Percentiles rank a stretch among this genome's conserved stretches.
These are phyloP conservation scores for Sporothrix pseudoabietina DNA, from an alignment of 2,329 filamentous ascomycete genomes.

Conservation along the genomic window DNA sequence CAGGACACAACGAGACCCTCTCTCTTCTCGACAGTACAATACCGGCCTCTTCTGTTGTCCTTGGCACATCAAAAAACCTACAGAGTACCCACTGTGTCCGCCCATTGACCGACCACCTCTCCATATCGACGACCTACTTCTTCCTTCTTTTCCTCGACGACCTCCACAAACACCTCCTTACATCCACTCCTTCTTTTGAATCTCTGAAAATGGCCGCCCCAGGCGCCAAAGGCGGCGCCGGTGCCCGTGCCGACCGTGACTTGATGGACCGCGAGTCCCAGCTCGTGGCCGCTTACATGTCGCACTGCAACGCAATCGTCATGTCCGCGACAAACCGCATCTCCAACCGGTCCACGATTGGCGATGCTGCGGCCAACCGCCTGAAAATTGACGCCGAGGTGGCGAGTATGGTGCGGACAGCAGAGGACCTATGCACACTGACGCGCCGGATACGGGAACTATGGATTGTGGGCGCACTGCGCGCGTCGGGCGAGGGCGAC, in stretches of 20 bases:
- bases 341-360: slow-evolving; percentile 41
- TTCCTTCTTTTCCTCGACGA: neutral
- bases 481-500: slow-evolving; percentile 48
- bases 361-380: slow-evolving; percentile 46
- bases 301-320: slow-evolving; percentile 50
- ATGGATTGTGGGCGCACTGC: slow-evolving; percentile 53
- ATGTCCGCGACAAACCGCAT: slow-evolving; percentile 43
- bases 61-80: neutral
- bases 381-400: slow-evolving; percentile 47
- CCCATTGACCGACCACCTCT: neutral
- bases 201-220: slow-evolving; percentile 26
- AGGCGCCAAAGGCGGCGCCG: neutral
- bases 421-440: slow-evolving; percentile 51
- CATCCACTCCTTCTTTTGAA: neutral
- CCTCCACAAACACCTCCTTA: neutral
- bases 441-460: slow-evolving; percentile 54
- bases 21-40: neutral
- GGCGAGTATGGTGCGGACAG: slow-evolving; percentile 44
- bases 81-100: neutral
- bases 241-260: slow-evolving; percentile 18
- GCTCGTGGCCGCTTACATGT: slow-evolving; percentile 50
- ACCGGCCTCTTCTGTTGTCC: too few relatives aligned
- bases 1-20: neutral
- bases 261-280: slow-evolving; percentile 47
- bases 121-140: neutral